A percentile compares a stretch with the other conserved stretches of the same genome.
Conservation (phyloP, 1,284 basidiomycete genomes). For the Pseudozyma flocculosa region DNA sequence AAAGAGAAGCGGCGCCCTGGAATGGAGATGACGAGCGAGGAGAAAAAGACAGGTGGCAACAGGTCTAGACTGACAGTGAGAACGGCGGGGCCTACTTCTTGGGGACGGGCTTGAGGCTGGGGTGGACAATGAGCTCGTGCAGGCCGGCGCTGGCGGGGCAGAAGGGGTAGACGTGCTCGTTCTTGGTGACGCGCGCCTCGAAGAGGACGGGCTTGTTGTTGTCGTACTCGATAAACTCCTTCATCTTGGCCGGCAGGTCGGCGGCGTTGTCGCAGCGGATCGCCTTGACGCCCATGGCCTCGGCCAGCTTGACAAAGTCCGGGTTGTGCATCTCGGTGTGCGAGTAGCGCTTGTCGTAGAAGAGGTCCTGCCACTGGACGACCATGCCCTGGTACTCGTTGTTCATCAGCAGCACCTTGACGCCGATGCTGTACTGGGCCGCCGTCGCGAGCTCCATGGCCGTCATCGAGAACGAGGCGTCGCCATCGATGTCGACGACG, state of each 20-base stretch:
- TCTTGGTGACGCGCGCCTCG: conserved; percentile 82
- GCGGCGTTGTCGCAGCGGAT: conserved; percentile 71
- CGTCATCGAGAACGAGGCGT: conserved; percentile 95
- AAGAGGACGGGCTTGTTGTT: conserved; percentile 80
- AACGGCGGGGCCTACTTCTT: conserved; percentile 18
- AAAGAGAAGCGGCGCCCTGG: too few species aligned
- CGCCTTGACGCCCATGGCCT: conserved; percentile 87
- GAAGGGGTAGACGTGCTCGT: conserved; percentile 95
- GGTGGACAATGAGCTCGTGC: conserved; percentile 67
- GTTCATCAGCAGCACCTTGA: conserved; percentile 69
- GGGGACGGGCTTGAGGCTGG: conserved; percentile 32
- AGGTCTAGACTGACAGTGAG: too few species aligned
- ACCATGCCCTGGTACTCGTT: conserved; percentile 76
- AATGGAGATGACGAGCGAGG: too few species aligned
- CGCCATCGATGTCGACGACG: conserved; percentile 94
- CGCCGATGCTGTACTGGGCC: conserved; percentile 84
- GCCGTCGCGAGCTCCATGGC: conserved; percentile 98
- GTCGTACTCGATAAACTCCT: conserved; percentile 95
- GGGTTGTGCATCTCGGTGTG: conserved; percentile 94
- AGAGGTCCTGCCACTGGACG: conserved; percentile 95
- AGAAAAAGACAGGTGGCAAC: too few species aligned
- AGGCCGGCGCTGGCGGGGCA: conserved; percentile 86
- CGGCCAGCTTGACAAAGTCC: conserved; percentile 83
- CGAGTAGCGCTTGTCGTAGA: conserved; percentile 91
- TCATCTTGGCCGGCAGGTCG: conserved; percentile 91